These are phyloP conservation scores for Nemania sp. DNA, from an alignment of 2,329 filamentous ascomycete genomes.

Conservation along the genomic window DNA sequence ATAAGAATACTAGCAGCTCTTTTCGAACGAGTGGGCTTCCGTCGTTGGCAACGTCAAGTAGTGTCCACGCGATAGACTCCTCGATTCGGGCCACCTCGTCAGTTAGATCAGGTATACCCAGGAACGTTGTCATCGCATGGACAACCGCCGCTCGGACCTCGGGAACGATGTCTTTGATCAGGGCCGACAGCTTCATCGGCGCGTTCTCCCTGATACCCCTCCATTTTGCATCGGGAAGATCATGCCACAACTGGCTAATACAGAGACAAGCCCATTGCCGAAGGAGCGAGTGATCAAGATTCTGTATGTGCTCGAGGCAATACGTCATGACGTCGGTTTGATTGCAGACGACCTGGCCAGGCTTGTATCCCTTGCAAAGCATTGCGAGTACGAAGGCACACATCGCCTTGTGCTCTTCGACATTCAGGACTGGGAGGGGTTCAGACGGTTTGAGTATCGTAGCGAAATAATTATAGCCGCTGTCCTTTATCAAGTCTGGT, in stretches of 20 bases:
- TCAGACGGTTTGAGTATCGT: constrained; percentile 86
- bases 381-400: constrained; percentile 97
- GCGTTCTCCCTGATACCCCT: constrained; percentile 88
- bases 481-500: constrained; percentile 92
- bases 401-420: constrained; percentile 96
- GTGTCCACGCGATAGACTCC: constrained; percentile 84
- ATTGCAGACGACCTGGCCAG: constrained; percentile 89
- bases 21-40: constrained; percentile 93
- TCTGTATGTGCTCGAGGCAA: constrained; percentile 81
- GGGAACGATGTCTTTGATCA: constrained; percentile 83
- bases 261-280: constrained; percentile 96
- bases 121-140: constrained; percentile 89
- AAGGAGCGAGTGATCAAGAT: constrained; percentile 84
- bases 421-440: constrained; percentile 81
- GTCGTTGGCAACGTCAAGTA: constrained; percentile 90
- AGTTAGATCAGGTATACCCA: constrained; percentile 90
- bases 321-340: constrained; percentile 88
- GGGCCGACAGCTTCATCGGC: constrained; percentile 76
- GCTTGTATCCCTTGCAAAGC: constrained; percentile 93
- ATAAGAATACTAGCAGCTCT: constrained; percentile 91
- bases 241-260: constrained; percentile 91
- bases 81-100: constrained; percentile 90
- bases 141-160: constrained; percentile 94
- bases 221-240: constrained; percentile 93
- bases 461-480: constrained; percentile 95